Evolutionary conservation across 176 grass and related monocot species (phyloP).

Genomic region (Oryza punctata): DNA sequence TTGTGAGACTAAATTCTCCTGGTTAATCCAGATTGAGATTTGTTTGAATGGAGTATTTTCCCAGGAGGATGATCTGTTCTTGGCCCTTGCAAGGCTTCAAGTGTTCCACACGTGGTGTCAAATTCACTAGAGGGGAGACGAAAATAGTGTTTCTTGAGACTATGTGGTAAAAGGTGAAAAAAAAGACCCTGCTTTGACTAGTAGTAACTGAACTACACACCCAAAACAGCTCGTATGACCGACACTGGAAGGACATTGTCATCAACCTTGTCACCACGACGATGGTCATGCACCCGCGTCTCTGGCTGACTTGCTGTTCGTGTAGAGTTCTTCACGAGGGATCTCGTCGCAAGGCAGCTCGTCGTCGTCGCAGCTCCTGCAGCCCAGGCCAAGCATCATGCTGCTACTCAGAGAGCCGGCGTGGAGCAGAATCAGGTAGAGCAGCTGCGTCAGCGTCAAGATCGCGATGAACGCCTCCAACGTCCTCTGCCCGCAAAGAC

Average conservation of each 20-base stretch:
- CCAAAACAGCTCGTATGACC: not conserved
- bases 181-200: not conserved
- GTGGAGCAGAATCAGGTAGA: not conserved
- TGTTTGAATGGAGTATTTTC: not conserved
- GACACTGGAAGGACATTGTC: not conserved
- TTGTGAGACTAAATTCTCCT: not conserved
- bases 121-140: not conserved
- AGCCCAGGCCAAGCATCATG: not conserved
- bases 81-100: not conserved
- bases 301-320: not conserved
- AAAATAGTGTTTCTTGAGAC: not conserved
- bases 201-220: not conserved
- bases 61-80: not conserved
- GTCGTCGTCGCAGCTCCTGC: not conserved
- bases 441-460: conserved; percentile 4
- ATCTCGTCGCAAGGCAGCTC: not conserved
- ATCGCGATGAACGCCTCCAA: not conserved
- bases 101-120: not conserved
- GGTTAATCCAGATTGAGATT: not conserved
- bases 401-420: not conserved
- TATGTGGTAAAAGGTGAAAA: not conserved
- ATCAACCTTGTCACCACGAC: not conserved
- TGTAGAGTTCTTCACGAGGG: not conserved
- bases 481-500: not conserved
- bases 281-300: not conserved